Evolutionary conservation across 345 rosid genomes (phyloP), one percentile per base, ranked within the genome.

Genomic region (Gossypium ekmanianum): DNA sequence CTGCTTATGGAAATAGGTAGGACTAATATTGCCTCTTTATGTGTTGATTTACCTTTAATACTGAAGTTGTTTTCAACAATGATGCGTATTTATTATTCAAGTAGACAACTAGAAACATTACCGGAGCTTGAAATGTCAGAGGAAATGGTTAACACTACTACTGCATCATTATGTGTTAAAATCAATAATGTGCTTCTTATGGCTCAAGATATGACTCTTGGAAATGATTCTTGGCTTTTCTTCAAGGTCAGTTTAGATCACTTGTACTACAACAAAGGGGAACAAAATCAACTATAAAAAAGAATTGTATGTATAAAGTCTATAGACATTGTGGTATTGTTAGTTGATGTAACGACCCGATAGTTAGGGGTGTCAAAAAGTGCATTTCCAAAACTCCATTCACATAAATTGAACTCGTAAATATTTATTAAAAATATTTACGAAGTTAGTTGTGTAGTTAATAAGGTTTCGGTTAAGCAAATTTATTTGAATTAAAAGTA

Each of bases 131-230:
- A 81, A 75, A 59, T 92, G 54, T 90, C 94, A 16, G 94, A 92
- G 81, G 97, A 92, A 73, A 90, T 92, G 92, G 94, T 90, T 79
- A 83, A 86, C 59, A 85, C 81, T 78, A 90, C 88, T 0, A 92
- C 93, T 9, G 92, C 92, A 57, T 86, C 93, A n/a, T 88, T 88
- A 63, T 94, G 93, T 79, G 84, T 87, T 68, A 92, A 89, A 82
- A 80, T 90, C 78, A 92, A 92, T 58, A 84, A 83, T 63, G 56
- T 92, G 48, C 94, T 92, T 81, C 94, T 92, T 56, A 86, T 90
- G 91, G 97, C 95, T 85, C 97, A 90, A 74, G 92, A 90, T 78
- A 90, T 88, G n/a, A 90, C 93, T 39, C 85, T 92, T 76, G 93
- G 93, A 78, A 92, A 88, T 22, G 94, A 92, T 83, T 92, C 90